Evolutionary conservation across 768 basidiomycete genomes (phyloP).

Genomic region (Calocybe cyanea): DNA sequence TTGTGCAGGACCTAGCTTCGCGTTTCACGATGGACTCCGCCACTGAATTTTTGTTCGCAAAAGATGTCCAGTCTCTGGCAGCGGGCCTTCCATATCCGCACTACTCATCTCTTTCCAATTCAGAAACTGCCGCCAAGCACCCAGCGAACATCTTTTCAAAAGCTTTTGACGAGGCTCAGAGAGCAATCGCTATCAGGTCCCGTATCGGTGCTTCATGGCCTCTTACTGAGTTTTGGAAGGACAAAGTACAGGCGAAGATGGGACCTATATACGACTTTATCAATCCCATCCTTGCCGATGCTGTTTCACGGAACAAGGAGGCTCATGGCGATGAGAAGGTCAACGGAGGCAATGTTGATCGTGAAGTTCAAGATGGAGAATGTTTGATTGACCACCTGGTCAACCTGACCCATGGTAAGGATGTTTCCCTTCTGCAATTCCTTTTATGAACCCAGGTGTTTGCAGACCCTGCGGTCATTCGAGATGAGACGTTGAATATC

Average conservation of each 20-base stretch:
- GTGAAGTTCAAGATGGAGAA: constrained; percentile 32
- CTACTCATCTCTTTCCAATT: constrained; percentile 23
- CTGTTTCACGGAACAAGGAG: constrained; percentile 30
- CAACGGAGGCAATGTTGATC: constrained; percentile 20
- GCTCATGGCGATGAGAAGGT: constrained; percentile 10
- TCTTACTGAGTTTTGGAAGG: constrained; percentile 47
- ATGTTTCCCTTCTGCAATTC: no score
- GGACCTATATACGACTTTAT: constrained; percentile 47
- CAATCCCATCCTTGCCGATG: constrained; percentile 48
- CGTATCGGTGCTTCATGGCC: constrained; percentile 42
- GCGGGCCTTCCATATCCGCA: constrained; percentile 49
- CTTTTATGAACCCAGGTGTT: background rate
- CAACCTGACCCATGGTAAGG: constrained; percentile 46
- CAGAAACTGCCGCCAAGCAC: constrained; percentile 23
- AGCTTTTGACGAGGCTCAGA: constrained; percentile 47
- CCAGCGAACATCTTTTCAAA: constrained; percentile 41
- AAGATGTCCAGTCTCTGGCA: constrained; percentile 45
- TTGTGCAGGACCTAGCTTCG: constrained; percentile 34
- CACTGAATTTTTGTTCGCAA: constrained; percentile 57
- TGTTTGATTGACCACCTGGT: constrained; percentile 48
- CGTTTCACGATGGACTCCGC: constrained; percentile 64
- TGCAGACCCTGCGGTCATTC: constrained; percentile 34
- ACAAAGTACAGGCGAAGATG: constrained; percentile 43
- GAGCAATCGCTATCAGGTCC: constrained; percentile 29
- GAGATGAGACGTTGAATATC: constrained; percentile 52